Conservation (phyloP, 2,329 filamentous ascomycete species). For the Epichloe bromicola region DNA sequence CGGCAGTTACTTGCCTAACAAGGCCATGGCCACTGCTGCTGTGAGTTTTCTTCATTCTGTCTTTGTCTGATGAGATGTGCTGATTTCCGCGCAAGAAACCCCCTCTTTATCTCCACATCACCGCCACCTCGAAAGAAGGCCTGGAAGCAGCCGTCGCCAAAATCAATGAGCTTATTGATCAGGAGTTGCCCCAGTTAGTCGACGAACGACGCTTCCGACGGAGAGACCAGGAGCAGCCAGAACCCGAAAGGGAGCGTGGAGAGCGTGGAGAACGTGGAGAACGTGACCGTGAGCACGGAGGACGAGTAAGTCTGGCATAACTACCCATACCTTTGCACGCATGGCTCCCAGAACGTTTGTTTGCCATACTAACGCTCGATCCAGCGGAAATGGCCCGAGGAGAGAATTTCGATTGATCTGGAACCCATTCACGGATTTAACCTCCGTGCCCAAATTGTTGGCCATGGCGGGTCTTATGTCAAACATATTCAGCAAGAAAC, state of each 20-base stretch:
- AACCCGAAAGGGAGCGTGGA: conserved; percentile 47
- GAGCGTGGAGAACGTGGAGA: conserved; percentile 51
- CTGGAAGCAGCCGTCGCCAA: conserved; percentile 76
- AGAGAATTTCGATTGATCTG: conserved; percentile 81
- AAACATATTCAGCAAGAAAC: conserved; percentile 98
- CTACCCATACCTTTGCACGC: neutral
- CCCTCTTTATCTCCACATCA: conserved; percentile 93
- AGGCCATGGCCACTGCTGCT: conserved; percentile 86
- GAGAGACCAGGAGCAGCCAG: conserved; percentile 58
- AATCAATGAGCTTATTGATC: conserved; percentile 91
- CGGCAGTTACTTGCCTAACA: conserved; percentile 93
- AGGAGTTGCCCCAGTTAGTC: conserved; percentile 88
- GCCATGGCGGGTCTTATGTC: conserved; percentile 85
- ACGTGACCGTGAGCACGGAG: conserved; percentile 49
- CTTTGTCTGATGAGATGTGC: neutral
- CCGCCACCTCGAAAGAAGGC: conserved; percentile 83
- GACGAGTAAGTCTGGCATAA: conserved; percentile 43
- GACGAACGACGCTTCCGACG: conserved; percentile 87
- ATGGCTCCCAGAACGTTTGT: neutral
- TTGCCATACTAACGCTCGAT: neutral
- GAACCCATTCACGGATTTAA: conserved; percentile 94
- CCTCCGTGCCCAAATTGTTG: conserved; percentile 87
- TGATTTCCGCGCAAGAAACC: conserved; percentile 51
- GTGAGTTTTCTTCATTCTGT: conserved; percentile 41
- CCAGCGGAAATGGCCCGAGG: conserved; percentile 97